phyloP scores from a whole-genome alignment of 2,329 filamentous ascomycete species.

The Cucurbitaria berberidis region DNA sequence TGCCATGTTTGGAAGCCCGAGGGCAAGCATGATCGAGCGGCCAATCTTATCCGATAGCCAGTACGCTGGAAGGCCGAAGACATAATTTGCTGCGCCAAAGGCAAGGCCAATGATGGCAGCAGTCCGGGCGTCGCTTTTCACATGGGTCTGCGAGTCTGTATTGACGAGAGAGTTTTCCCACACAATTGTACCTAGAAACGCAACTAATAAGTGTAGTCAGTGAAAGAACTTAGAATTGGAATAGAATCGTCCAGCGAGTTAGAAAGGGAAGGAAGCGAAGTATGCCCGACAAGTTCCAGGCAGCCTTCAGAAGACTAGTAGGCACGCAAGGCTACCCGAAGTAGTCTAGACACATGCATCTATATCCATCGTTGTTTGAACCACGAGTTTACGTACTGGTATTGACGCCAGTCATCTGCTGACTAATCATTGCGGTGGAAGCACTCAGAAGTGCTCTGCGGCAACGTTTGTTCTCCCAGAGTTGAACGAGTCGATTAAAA shows the following conservation, averaged over 20 bases:
- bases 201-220: not conserved
- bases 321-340: not conserved
- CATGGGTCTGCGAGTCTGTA: not conserved
- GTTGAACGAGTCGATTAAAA: conserved; percentile 20
- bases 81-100: conserved; percentile 26
- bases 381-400: conserved; percentile 6
- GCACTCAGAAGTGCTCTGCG: conserved; percentile 23
- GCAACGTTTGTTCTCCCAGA: conserved; percentile 26
- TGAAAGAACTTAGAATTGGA: not conserved
- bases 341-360: not conserved
- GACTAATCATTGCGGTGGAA: conserved; percentile 25
- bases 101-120: conserved; percentile 24
- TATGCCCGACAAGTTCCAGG: not conserved
- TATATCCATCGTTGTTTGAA: not conserved
- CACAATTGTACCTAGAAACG: conserved; percentile 19
- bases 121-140: conserved; percentile 7
- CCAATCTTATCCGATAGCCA: conserved; percentile 28
- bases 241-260: not conserved
- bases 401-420: conserved; percentile 19
- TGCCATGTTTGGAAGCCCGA: conserved; percentile 31
- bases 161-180: conserved; percentile 13
- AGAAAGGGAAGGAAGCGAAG: not conserved
- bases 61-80: conserved; percentile 27
- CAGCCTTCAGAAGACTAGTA: not conserved
- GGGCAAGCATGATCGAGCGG: conserved; percentile 25